phyloP scores from a whole-genome alignment of 306 rosid species.

The Corylus heterophylla region DNA sequence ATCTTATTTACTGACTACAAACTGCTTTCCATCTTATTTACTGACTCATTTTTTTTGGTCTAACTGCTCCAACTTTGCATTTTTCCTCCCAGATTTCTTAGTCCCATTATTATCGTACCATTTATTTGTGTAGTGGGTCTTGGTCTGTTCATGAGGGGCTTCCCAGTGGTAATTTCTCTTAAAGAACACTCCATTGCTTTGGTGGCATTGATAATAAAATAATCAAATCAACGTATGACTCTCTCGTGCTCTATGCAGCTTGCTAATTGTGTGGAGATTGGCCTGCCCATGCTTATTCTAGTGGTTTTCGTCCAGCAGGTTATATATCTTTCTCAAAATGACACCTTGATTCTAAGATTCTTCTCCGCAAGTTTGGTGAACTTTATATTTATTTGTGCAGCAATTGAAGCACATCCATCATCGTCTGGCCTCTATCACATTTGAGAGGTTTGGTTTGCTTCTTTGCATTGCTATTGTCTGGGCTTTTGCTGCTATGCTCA shows the following conservation, averaged over 20 bases:
- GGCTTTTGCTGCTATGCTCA: constrained; percentile 64
- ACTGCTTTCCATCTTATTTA: not conserved
- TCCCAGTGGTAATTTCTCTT: constrained; percentile 66
- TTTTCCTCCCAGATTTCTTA: constrained; percentile 56
- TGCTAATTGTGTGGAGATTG: constrained; percentile 82
- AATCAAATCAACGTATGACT: constrained; percentile 24
- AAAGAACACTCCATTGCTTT: constrained; percentile 13
- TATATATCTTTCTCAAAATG: constrained; percentile 8
- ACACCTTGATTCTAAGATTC: not conserved
- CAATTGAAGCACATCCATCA: constrained; percentile 40
- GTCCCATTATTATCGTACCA: constrained; percentile 74
- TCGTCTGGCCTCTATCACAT: constrained; percentile 11
- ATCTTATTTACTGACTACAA: not conserved
- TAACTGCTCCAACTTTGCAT: constrained; percentile 6
- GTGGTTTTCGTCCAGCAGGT: constrained; percentile 82
- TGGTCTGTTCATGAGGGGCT: constrained; percentile 78
- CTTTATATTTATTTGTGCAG: constrained; percentile 24
- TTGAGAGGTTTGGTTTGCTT: constrained; percentile 55
- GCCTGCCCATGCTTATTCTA: constrained; percentile 83
- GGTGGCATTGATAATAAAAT: not conserved
- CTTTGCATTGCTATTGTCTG: constrained; percentile 50
- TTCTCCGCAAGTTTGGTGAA: not conserved
- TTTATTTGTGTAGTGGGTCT: constrained; percentile 81
- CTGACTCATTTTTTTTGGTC: not conserved
- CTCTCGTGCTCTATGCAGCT: constrained; percentile 53